Evolutionary conservation across 805 yeast genomes (phyloP).

Genomic region (Wickerhamiella brachini): DNA sequence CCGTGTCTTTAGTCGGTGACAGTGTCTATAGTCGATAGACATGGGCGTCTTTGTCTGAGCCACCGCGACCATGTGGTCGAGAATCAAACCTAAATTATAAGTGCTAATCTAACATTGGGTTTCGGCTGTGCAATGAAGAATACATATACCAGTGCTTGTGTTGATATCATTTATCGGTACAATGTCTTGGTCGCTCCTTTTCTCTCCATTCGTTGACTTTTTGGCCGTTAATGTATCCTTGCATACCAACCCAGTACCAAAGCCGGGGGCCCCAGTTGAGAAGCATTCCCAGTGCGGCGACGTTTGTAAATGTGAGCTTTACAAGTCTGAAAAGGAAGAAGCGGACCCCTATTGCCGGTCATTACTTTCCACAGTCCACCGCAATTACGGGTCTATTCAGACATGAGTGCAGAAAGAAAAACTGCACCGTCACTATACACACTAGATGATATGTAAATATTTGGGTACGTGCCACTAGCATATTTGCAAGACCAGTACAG

Average conservation of each 20-base stretch:
- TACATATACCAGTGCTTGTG: neutral
- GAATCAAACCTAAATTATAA: neutral
- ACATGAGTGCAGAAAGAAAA: no score
- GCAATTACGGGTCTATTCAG: neutral
- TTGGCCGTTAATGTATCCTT: neutral
- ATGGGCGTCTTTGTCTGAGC: no score
- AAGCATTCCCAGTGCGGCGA: no score
- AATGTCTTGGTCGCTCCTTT: neutral
- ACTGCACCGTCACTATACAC: no score
- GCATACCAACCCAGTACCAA: neutral
- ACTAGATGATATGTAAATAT: no score
- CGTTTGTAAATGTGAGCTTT: no score
- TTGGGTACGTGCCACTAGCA: no score
- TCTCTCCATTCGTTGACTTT: neutral
- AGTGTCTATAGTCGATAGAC: no score
- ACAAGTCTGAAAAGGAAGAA: neutral
- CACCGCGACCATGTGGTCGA: neutral
- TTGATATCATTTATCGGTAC: neutral
- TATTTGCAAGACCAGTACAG: no score
- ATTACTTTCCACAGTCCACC: neutral
- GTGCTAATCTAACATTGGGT: neutral
- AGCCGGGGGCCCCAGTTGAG: neutral
- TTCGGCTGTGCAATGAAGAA: neutral
- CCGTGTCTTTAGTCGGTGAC: no score
- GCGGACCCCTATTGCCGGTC: neutral